phyloP scores from a whole-genome alignment of 345 rosid species.

The Adansonia digitata region DNA sequence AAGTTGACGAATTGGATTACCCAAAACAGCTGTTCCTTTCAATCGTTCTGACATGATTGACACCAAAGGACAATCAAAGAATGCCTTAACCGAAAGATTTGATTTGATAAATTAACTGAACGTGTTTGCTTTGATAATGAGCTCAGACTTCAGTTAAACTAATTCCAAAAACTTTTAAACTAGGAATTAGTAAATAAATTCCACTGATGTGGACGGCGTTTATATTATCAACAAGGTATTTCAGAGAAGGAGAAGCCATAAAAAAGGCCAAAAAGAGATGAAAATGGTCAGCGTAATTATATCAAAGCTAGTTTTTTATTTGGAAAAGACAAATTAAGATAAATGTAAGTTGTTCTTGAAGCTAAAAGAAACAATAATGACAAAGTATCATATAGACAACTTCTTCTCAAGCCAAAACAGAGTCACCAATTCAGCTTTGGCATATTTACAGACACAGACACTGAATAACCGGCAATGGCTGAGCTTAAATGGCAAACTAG shows the following conservation, averaged over 20 bases:
- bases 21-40: neutral
- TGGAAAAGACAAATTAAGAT: neutral
- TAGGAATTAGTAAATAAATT: no score
- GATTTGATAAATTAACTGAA: neutral
- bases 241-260: no score
- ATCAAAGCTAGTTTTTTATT: neutral
- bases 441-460: conserved; percentile 1
- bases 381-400: neutral
- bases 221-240: no score
- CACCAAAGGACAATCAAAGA: neutral
- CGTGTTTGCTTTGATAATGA: no score
- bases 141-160: no score
- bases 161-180: no score
- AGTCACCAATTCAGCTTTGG: neutral
- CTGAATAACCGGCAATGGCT: neutral
- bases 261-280: no score
- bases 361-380: neutral
- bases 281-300: no score
- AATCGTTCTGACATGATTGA: neutral
- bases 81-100: neutral
- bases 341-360: neutral
- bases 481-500: neutral
- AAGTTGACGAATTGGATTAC: neutral
- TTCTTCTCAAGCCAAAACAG: neutral
- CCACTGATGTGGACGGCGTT: no score